Evolutionary conservation across 1,284 basidiomycete species (phyloP), one percentile per base, ranked within the genome.

Genomic region (Abortiporus biennis): DNA sequence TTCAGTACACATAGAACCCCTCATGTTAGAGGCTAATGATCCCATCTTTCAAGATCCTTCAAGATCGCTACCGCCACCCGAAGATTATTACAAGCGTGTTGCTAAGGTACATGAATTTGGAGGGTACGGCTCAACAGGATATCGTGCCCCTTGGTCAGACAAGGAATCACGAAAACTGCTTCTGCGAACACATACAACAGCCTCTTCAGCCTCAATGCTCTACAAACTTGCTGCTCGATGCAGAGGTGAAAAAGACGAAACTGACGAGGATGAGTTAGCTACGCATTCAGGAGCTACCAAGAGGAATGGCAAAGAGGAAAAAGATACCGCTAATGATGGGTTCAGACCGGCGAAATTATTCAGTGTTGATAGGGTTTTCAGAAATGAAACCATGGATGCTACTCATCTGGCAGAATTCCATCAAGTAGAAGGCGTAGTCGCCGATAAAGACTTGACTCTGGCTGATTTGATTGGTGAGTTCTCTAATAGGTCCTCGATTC

Each of bases 371-470:
- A 77, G 96, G 41, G 96, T 99, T 15, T 99, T 99, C 83, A 78
- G 96, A 59, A 99, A 99, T 58, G 96, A 99, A 67, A 92, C 96
- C 0, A 92, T 93, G 69, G 96, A 99, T 65, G 94, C 94, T 27
- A 99, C 96, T n/a, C 96, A 99, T 71, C 61, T 99, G 47, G 96
- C 96, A 15, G 96, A 99, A 67, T 99, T 99, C 74, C 95, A 99
- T 63, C 96, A 99, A 67, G 96, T 99, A 11, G 96, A 99, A 66
- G 96, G 96, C 46, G 95, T 99, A 36, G 93, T 99, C 12, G 96
- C 96, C 12, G 96, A 99, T 67, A 81, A 85, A 54, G 81, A 85
- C 48, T 72, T 99, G 47, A 99, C 95, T 2, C 71, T 99, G n/a
- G 96, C 93, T 13, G 93, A 99, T 63, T 71, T 99, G 47, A 97